phyloP scores from a whole-genome alignment of 1,139 yeast species.

The Zygotorulaspora mrakii region DNA sequence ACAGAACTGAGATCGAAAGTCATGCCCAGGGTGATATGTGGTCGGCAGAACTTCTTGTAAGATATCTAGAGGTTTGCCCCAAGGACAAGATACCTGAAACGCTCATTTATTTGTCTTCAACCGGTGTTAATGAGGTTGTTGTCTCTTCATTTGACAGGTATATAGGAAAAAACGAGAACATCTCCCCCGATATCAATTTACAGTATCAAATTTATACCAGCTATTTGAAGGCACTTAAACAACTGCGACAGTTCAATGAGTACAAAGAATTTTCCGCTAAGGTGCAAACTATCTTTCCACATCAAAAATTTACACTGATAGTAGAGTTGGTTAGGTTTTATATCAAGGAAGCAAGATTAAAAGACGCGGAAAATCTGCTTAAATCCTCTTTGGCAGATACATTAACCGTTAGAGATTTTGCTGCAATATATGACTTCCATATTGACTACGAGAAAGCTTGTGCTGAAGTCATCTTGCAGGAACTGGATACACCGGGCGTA shows the following conservation, averaged over 20 bases:
- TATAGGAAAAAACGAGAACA: conserved; percentile 36
- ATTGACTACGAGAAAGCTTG: conserved; percentile 58
- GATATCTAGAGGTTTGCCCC: conserved; percentile 16
- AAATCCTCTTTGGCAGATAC: conserved; percentile 39
- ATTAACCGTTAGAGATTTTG: conserved; percentile 58
- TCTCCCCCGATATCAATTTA: conserved; percentile 39
- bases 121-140: conserved; percentile 28
- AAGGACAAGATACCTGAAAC: conserved; percentile 17
- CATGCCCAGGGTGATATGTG: conserved; percentile 20
- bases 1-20: conserved; percentile 1
- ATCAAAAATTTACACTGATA: conserved; percentile 53
- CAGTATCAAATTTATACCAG: conserved; percentile 45
- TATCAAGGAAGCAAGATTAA: conserved; percentile 39
- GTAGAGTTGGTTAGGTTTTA: conserved; percentile 51
- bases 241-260: conserved; percentile 21
- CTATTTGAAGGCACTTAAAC: conserved; percentile 46
- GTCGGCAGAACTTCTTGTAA: conserved; percentile 34
- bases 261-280: conserved; percentile 40
- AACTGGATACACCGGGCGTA: conserved; percentile 27
- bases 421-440: conserved; percentile 59
- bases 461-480: conserved; percentile 41
- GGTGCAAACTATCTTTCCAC: conserved; percentile 52
- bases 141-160: conserved; percentile 28
- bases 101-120: conserved; percentile 33
- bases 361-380: conserved; percentile 44